Percentiles rank a stretch among this genome's conserved stretches.
Evolutionary conservation across 2,329 filamentous ascomycete genomes (phyloP).

Genomic region (Monosporascus sp.): DNA sequence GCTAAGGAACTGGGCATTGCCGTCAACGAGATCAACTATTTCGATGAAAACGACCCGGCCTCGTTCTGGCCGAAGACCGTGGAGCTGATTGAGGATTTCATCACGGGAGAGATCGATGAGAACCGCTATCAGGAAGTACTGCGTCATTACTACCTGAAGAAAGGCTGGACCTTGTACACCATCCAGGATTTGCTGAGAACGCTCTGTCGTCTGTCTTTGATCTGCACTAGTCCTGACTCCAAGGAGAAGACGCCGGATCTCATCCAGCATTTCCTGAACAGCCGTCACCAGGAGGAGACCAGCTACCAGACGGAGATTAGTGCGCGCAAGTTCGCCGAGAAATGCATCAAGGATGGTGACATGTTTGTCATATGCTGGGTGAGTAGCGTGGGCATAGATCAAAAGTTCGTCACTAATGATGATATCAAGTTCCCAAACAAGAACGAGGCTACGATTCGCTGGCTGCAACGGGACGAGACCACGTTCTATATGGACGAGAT

Average conservation of each 20-base stretch:
- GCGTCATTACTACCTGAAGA: slow-evolving; percentile 84
- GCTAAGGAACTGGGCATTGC: slow-evolving; percentile 80
- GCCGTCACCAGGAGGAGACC: slow-evolving; percentile 76
- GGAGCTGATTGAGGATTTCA: slow-evolving; percentile 78
- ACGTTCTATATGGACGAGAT: slow-evolving; percentile 88
- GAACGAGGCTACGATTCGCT: slow-evolving; percentile 66
- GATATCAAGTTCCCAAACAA: slow-evolving; percentile 57
- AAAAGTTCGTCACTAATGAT: slow-evolving; percentile 25
- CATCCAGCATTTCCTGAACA: slow-evolving; percentile 77
- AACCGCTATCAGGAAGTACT: slow-evolving; percentile 82
- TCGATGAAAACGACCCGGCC: slow-evolving; percentile 57
- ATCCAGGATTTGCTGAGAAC: slow-evolving; percentile 83
- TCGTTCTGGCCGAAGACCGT: slow-evolving; percentile 84
- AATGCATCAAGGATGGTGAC: slow-evolving; percentile 87
- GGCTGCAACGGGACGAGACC: slow-evolving; percentile 61
- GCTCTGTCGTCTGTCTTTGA: slow-evolving; percentile 72
- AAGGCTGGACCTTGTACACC: slow-evolving; percentile 90
- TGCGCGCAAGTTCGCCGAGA: slow-evolving; percentile 87
- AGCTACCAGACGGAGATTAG: slow-evolving; percentile 87
- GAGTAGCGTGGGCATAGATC: slow-evolving; percentile 39
- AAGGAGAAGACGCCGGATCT: slow-evolving; percentile 95
- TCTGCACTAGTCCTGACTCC: slow-evolving; percentile 77
- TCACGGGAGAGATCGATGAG: slow-evolving; percentile 77
- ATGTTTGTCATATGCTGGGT: slow-evolving; percentile 88
- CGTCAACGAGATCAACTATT: slow-evolving; percentile 74